Base-by-base conservation (phyloP, 768 basidiomycete genomes). In the Suillus spraguei region DNA sequence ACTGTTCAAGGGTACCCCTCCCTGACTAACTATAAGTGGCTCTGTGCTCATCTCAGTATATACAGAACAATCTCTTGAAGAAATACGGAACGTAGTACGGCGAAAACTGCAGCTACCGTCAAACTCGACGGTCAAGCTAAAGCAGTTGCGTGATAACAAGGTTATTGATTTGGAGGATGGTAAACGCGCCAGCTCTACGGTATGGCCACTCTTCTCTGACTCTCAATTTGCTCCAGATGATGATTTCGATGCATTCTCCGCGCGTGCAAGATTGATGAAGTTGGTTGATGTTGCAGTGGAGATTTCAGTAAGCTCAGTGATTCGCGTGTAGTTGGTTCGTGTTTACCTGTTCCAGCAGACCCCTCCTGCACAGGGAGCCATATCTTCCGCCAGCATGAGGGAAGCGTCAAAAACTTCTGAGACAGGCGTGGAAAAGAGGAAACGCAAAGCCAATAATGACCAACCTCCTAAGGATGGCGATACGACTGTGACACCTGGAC, bases 131-230 rank as follows among this genome's bases (percentile, higher is more conserved):
- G 64, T 84, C 20, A 72, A 73, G 16, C 78, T 85, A 17, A 73
- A 73, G 24, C 91, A 91, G 66, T 68, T 90, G 54, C 82, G 88
- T 39, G 80, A 80, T 24, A 83, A 79, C 9, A 77, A 76, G 63
- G 70, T 72, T 16, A 81, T 92, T 28, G 89, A 90, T 71, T 79
- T 94, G n/a, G 91, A 91, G 41, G 91, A 94, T 70, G 89, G 92
- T 91, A 67, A 65, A 72, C 17, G 22, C 56, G 38, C 17, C 56
- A 20, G 28, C 39, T 24, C 52, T 58, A 11, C 5, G 5, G 11
- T 28, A 20, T 58, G 5, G 41, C 46, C 46, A 55, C 63, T 16
- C 59, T 63, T 46, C 28, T 60, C 47, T 65, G 11, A 38, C n/a
- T 35, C 24, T 41, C 41, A 41, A 47, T 61, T 46, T 47, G 24